These are phyloP conservation scores for Striga hermonthica DNA, from an alignment of 305 asterid species.

Conservation along the genomic window DNA sequence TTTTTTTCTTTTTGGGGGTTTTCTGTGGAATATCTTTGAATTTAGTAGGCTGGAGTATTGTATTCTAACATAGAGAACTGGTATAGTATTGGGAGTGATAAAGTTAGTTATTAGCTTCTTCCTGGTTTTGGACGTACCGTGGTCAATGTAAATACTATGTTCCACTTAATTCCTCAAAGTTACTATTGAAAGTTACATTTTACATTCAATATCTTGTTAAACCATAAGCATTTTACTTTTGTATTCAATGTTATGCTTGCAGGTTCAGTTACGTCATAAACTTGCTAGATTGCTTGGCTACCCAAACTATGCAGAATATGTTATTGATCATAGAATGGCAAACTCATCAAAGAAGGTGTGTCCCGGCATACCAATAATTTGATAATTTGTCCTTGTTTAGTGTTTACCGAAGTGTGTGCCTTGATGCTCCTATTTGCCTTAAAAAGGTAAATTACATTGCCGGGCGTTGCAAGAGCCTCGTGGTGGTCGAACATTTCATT, in stretches of 20 bases:
- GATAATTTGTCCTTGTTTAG: constrained; percentile 23
- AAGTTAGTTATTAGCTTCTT: constrained; percentile 5
- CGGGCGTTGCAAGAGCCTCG: no score
- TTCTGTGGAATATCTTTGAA: constrained; percentile 5
- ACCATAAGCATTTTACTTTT: constrained; percentile 12
- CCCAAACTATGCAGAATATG: constrained; percentile 76
- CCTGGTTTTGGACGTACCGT: neutral
- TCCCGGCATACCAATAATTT: constrained; percentile 30
- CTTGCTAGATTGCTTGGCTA: constrained; percentile 92
- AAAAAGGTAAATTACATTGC: no score
- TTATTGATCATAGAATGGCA: constrained; percentile 70
- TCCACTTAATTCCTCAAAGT: constrained; percentile 4
- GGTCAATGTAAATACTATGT: constrained; percentile 6
- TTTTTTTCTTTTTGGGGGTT: constrained; percentile 5
- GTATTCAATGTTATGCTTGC: constrained; percentile 36
- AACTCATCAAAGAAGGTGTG: constrained; percentile 76
- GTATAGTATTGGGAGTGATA: neutral
- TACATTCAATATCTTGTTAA: neutral
- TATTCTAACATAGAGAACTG: neutral
- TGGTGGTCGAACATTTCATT: no score
- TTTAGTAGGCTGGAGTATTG: constrained; percentile 4
- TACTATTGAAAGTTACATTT: constrained; percentile 10
- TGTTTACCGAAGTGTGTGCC: constrained; percentile 2
- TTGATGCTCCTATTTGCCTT: no score
- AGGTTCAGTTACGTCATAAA: constrained; percentile 85